Base-by-base conservation (phyloP, 2,329 filamentous ascomycete genomes). In the Spiromastix sp. region DNA sequence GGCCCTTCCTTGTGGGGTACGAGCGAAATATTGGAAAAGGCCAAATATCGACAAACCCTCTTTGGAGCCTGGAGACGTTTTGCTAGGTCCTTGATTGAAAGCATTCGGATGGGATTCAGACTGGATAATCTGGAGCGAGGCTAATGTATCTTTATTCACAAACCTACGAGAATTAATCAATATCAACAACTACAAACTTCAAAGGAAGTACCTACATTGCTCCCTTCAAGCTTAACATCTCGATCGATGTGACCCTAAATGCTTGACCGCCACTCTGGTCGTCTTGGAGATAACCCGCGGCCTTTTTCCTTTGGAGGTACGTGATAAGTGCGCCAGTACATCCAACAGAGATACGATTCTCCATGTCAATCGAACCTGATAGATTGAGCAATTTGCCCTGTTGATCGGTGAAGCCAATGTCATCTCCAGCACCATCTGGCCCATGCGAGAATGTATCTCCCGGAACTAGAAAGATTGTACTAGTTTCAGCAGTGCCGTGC, bases 301-400 rank as follows among this genome's bases (percentile, higher is more conserved):
- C 72, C 51, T 71, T 71, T 46, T 77, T 71, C 34, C 84, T 76
- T 47, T 85, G 76, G 16, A 95, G 58, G 44, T 93, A 84, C 4
- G 73, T 71, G n/a, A 96, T 61, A 2, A 96, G 63, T 17, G 87
- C 87, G n/a, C 87, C 85, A 17, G 81, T 82, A 58, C 91, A 96
- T 3, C 85, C 83, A 31, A 93, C 66, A 64, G 85, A 84, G 9
- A 82, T 54, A 4, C 60, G 65, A 47, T 81, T 89, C 2, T 89
- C 80, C 36, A 91, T 62, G 49, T 93, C 78, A 41, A 93, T 70
- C 41, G 66, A 73, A 2, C 81, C 72, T 3, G 79, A 76, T 6
- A 93, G 68, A 29, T 76, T 74, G 47, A 93, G 68, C 5, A 83
- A 52, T 39, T 71, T 75, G 19, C 77, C 75, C 47, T 81, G 76